These are phyloP conservation scores for Sporothrix brasiliensis DNA, from an alignment of 2,329 filamentous ascomycete genomes.

Conservation along the genomic window DNA sequence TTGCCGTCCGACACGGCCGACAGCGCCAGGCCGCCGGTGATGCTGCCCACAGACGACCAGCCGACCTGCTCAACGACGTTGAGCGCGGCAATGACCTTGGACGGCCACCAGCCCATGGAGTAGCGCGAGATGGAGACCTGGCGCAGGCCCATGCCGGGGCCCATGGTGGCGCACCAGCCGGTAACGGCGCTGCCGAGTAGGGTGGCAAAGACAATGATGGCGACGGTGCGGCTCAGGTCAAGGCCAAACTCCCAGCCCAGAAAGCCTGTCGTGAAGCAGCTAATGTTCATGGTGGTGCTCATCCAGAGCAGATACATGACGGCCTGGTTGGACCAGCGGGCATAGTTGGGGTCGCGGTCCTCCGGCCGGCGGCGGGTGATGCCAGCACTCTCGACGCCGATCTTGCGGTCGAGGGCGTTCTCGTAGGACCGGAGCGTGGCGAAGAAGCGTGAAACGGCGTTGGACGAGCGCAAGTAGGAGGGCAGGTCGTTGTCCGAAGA, in stretches of 20 bases:
- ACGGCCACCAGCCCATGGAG: slow-evolving; percentile 56
- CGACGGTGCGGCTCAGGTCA: slow-evolving; percentile 49
- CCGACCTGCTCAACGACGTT: slow-evolving; percentile 56
- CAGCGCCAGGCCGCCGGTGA: slow-evolving; percentile 55
- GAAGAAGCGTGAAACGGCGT: slow-evolving; percentile 40
- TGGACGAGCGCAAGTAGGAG: slow-evolving; percentile 31
- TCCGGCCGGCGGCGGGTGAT: slow-evolving; percentile 52
- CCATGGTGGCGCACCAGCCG: slow-evolving; percentile 55
- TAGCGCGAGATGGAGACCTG: slow-evolving; percentile 56
- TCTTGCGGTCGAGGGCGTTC: slow-evolving; percentile 48
- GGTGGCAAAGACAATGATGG: slow-evolving; percentile 52
- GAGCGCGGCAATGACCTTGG: slow-evolving; percentile 53
- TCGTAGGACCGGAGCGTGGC: slow-evolving; percentile 49
- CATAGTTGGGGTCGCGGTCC: slow-evolving; percentile 46
- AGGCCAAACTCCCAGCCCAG: slow-evolving; percentile 55
- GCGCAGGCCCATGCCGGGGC: slow-evolving; percentile 53
- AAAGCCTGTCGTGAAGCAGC: slow-evolving; percentile 56
- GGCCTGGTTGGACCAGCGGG: slow-evolving; percentile 47
- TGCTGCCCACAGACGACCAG: slow-evolving; percentile 55
- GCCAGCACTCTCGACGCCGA: slow-evolving; percentile 55
- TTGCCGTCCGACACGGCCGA: slow-evolving; percentile 50
- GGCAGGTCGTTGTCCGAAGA: slow-evolving; percentile 29
- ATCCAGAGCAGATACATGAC: slow-evolving; percentile 59
- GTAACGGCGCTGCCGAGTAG: slow-evolving; percentile 49
- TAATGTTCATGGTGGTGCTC: slow-evolving; percentile 54